phyloP scores from a whole-genome alignment of 2,329 filamentous ascomycete genomes.

The Fusarium multiceps region DNA sequence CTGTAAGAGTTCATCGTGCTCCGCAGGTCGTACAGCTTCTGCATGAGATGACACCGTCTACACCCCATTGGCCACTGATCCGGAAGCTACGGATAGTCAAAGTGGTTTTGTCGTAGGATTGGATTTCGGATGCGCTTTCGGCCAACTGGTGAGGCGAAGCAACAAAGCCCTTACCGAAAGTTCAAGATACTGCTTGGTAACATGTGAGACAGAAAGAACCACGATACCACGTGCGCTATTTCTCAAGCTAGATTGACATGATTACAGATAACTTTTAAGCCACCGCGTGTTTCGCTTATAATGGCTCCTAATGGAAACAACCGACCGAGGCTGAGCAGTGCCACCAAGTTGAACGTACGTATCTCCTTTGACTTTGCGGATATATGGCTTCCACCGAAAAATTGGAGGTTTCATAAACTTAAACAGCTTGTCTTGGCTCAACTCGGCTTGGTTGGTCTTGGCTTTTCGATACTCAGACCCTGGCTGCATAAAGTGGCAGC shows the following conservation, averaged over 20 bases:
- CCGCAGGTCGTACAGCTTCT: not conserved
- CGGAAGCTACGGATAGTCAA: not conserved
- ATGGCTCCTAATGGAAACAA: not conserved
- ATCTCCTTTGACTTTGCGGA: not conserved
- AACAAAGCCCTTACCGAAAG: not conserved
- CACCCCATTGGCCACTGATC: not conserved
- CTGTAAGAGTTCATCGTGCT: not conserved
- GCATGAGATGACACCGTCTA: not conserved
- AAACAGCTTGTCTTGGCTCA: constrained; percentile 1
- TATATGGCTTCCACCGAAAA: not conserved
- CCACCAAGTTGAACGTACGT: not conserved
- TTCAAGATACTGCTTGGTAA: not conserved
- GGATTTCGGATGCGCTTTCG: not conserved
- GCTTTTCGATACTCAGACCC: constrained; percentile 20
- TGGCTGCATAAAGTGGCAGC: constrained; percentile 29
- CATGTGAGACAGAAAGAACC: not conserved
- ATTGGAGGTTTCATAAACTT: constrained; percentile 4
- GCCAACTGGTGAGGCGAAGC: constrained; percentile 1
- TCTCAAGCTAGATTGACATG: not conserved
- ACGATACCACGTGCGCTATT: not conserved
- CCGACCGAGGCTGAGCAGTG: constrained; percentile 10
- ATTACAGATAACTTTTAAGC: not conserved
- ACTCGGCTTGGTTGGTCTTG: constrained; percentile 14
- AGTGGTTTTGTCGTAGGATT: not conserved
- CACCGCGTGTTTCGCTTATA: not conserved